phyloP scores from a whole-genome alignment of 2,329 filamentous ascomycete species.

The Annulohypoxylon truncatum region DNA sequence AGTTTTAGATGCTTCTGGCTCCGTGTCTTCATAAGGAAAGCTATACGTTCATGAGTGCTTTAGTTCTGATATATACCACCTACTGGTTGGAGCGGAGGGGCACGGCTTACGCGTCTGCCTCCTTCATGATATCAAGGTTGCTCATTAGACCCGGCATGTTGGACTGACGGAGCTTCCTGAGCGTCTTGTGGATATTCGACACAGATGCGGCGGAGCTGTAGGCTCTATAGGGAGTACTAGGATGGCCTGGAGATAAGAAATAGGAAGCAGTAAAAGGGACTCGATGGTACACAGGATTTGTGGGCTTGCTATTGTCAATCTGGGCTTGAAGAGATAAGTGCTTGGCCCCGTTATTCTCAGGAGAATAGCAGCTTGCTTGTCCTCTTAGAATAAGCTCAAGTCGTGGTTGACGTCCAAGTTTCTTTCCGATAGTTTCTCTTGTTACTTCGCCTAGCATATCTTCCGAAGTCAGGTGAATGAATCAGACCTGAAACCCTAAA shows the following conservation, averaged over 20 bases:
- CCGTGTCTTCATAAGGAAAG: constrained; percentile 79
- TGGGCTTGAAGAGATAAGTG: neutral
- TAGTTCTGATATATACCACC: neutral
- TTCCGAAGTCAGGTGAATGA: neutral
- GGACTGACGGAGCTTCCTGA: constrained; percentile 17
- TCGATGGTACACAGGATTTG: neutral
- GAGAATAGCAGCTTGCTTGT: neutral
- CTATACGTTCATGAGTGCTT: constrained; percentile 56
- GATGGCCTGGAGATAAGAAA: neutral
- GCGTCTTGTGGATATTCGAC: constrained; percentile 28
- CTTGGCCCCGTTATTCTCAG: neutral
- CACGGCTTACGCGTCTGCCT: constrained; percentile 64
- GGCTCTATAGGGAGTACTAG: neutral
- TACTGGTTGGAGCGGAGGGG: neutral
- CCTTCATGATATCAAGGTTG: constrained; percentile 65
- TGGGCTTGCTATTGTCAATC: neutral
- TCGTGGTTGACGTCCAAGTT: neutral
- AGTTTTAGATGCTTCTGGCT: constrained; percentile 66
- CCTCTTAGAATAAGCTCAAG: neutral
- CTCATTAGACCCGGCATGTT: constrained; percentile 48
- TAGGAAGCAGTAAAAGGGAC: neutral
- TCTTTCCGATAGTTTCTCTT: constrained; percentile 11
- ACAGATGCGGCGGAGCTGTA: constrained; percentile 22
- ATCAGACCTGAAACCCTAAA: neutral
- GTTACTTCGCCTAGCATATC: constrained; percentile 21